Conservation (phyloP, 306 rosid species). For the apple (Malus domestica) region ASM211411v1 NC_041790.1:3170501-3171000, state of each 20-base stretch:
- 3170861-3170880: not conserved
- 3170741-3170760: conserved; percentile 7
- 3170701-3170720: conserved; percentile 15
- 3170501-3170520: conserved; percentile 64
- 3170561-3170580: conserved; percentile 53
- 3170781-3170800: not conserved
- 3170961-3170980: too few relatives aligned
- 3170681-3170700: conserved; percentile 21
- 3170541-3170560: conserved; percentile 67
- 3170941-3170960: too few relatives aligned
- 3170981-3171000: too few relatives aligned
- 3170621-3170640: conserved; percentile 47
- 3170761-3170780: not conserved
- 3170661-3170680: too few relatives aligned
- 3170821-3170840: not conserved
- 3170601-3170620: conserved; percentile 31
- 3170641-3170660: conserved; percentile 35
- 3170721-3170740: conserved; percentile 18
- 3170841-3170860: not conserved
- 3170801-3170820: not conserved
- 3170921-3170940: not conserved
- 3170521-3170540: conserved; percentile 43
- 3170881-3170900: too few relatives aligned
- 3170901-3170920: not conserved
- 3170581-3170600: conserved; percentile 60